Evolutionary conservation across 129 eudicot species (phyloP), one percentile per base, ranked within the genome.

Genomic region (Pittosporum tobira): DNA sequence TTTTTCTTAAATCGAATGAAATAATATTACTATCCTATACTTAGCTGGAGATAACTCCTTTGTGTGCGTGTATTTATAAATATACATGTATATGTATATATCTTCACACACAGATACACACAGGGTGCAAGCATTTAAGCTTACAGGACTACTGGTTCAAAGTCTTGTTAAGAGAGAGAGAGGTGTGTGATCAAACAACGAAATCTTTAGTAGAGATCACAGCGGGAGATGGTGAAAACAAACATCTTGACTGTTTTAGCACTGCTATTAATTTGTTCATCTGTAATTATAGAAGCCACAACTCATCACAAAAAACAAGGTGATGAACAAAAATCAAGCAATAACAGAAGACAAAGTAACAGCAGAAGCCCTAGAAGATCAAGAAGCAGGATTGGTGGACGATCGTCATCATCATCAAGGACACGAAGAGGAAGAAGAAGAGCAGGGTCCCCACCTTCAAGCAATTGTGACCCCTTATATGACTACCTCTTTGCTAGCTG

Each of bases 391-490:
- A 29, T 62, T 13, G 54, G 71, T 14, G 11, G 62, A 14, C n/a
- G n/a, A n/a, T n/a, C n/a, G n/a, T 14, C 20, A n/a, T 45, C 49
- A 40, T 40, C 46, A 40, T 14, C 46, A 40, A 36, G 75, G 31
- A 48, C 62, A 49, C 3, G 53, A 23, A 50, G 62, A 49, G 44
- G 72, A 72, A 45, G 64, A n/a, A 5, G 54, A 22, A 56, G 62
- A 26, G 8, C 44, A 16, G 6, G 59, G 59, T 7, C 64, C 21
- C 12, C 65, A 63, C 37, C 80, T 37, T 59, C 78, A 28, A 57
- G 61, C 20, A 38, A 64, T 48, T 84, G 94, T 69, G 94, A 84
- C 42, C 84, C 94, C 12, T 60, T 80, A 1, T 80, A 53, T 19
- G 59, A 59, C 2, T 84, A 71, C 75, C 65, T 84, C 10, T 84